These are phyloP conservation scores for Rhizoclosmatium sp. DNA, from an alignment of 192 early-diverging fungal genomes.

Conservation along the genomic window DNA sequence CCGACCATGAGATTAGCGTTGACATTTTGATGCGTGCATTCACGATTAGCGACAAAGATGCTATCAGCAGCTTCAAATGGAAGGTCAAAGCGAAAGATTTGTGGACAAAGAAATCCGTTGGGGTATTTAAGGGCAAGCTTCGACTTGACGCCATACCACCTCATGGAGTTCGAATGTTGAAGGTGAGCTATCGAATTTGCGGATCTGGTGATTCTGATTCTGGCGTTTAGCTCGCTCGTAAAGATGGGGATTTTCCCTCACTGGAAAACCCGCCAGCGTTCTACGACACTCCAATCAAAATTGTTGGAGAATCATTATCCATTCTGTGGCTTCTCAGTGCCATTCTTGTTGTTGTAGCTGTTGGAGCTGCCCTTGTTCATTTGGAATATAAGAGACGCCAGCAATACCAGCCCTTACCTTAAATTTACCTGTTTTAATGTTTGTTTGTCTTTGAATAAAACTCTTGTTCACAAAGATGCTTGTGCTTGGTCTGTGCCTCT, in stretches of 20 bases:
- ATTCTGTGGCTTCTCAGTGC: background rate
- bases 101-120: conserved; percentile 37
- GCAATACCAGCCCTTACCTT: conserved; percentile 26
- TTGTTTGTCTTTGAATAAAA: conserved; percentile 22
- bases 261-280: background rate
- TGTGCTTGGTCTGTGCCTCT: background rate
- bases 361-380: background rate
- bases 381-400: background rate
- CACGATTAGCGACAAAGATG: background rate
- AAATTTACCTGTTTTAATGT: conserved; percentile 69
- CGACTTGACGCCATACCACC: background rate
- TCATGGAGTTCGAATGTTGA: background rate
- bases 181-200: background rate
- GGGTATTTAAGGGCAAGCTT: conserved; percentile 32
- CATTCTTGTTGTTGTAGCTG: background rate
- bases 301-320: background rate
- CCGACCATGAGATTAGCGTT: conserved; percentile 1
- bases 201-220: background rate
- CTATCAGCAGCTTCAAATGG: conserved; percentile 17
- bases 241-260: background rate
- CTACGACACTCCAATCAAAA: background rate
- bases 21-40: conserved; percentile 34
- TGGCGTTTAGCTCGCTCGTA: background rate
- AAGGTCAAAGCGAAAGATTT: conserved; percentile 38
- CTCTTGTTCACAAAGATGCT: background rate